Base-by-base conservation (phyloP, 768 basidiomycete species). In the Hirschioporus abietinus region DNA sequence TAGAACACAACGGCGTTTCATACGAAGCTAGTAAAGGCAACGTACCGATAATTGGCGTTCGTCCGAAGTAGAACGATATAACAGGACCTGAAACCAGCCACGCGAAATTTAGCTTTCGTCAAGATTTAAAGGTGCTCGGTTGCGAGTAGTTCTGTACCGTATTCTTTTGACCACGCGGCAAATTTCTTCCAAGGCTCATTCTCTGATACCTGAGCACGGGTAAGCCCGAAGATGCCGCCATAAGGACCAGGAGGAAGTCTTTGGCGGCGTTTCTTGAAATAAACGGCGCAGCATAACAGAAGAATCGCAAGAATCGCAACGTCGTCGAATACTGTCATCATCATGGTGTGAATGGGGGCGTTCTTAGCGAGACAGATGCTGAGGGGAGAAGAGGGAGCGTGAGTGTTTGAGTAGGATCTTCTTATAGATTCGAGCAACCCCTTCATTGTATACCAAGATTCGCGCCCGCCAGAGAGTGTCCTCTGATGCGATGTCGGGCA, bases 181-280 rank as follows among this genome's bases (percentile, higher is more conserved):
- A 83, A 84, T 71, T 79, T 81, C 35, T 75, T 71, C 84, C 84
- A 85, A 0, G 83, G 82, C 68, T 83, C 81, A 26, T 76, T 67
- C 3, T 70, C 66, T 7, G 83, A 83, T 20, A 84, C 71, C 66
- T 84, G 80, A 65, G 81, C 76, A 57, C 74, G 71, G 69, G 83
- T 85, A 0, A 83, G 83, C 25, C 83, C 75, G 61, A 74, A 77
- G 1, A 81, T 82, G 20, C 82, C 69, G 35, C 80, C 80, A 3
- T 76, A 69, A 58, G 83, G 83, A 3, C 82, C 83, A 0, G 83
- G 82, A 26, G 83, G 83, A 79, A 82, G 80, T 15, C 70, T 60
- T 15, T 52, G 42, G 12, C 42, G 42, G 42, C 42, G 20, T 52
- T 20, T 52, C 42, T 52, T 52, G 20, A 20, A 15, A 52, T 52